Conservation (phyloP, 805 yeast genomes). For the Nakazawaea wyomingensis region DNA sequence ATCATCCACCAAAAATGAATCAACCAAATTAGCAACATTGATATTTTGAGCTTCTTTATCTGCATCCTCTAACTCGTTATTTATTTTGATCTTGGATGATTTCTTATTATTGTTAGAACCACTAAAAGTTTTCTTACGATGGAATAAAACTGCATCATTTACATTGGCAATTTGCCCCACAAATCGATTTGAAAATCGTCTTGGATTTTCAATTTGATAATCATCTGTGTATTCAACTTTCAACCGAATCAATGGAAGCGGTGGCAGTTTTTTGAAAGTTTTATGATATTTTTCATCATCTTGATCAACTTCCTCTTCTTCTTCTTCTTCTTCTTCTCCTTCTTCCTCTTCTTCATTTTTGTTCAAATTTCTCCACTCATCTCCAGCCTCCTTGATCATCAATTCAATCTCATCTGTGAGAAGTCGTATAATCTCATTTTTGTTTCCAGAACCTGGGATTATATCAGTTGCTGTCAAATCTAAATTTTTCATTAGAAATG, state of each 20-base stretch:
- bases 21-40: constrained; percentile 58
- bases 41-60: constrained; percentile 35
- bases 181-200: constrained; percentile 84
- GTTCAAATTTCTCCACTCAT: constrained; percentile 37
- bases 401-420: constrained; percentile 60
- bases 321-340: constrained; percentile 15
- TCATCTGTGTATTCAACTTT: constrained; percentile 89
- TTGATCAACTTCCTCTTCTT: constrained; percentile 19
- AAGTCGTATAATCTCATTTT: constrained; percentile 54
- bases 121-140: constrained; percentile 38
- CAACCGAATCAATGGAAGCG: constrained; percentile 76
- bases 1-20: constrained; percentile 55
- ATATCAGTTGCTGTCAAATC: constrained; percentile 49
- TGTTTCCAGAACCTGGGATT: constrained; percentile 55
- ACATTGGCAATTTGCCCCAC: constrained; percentile 89
- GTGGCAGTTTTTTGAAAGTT: too few relatives aligned
- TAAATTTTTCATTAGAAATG: constrained; percentile 72
- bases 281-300: too few relatives aligned
- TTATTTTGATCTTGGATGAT: not conserved
- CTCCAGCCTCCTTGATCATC: constrained; percentile 55
- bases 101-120: constrained; percentile 4
- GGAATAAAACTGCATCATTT: constrained; percentile 76
- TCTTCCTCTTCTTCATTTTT: constrained; percentile 15
- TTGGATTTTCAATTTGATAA: constrained; percentile 85
- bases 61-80: constrained; percentile 14